A percentile compares a stretch with the other conserved stretches of the same genome.
Conservation (phyloP, 108 stramenopile genomes). For the Pseudonitzschia pungens region DNA sequence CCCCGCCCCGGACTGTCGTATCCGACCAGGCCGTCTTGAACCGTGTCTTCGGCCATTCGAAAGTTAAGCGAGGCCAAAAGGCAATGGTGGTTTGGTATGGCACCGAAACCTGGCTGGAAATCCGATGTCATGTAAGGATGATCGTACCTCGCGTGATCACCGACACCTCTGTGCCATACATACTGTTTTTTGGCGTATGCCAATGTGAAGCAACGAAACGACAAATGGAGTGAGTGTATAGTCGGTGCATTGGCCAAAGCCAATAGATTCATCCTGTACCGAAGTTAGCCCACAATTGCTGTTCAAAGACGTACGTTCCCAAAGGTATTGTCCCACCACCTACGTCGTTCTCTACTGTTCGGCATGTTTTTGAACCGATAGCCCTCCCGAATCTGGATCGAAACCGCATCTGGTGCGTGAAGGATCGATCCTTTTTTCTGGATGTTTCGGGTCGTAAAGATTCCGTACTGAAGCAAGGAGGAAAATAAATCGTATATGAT, state of each 20-base stretch:
- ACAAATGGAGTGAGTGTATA: neutral
- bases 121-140: slow-evolving; percentile 14
- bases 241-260: neutral
- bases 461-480: neutral
- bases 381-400: neutral
- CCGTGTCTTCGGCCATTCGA: slow-evolving; percentile 21
- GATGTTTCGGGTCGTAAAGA: slow-evolving; percentile 6
- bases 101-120: slow-evolving; percentile 41
- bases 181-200: neutral
- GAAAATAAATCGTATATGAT: neutral
- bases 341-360: neutral
- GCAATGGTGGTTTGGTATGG: slow-evolving; percentile 50
- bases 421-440: slow-evolving; percentile 1
- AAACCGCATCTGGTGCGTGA: slow-evolving; percentile 10
- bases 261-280: neutral
- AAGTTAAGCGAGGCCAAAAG: slow-evolving; percentile 16
- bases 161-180: neutral
- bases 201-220: neutral
- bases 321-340: slow-evolving; percentile 19
- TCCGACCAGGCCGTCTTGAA: slow-evolving; percentile 1
- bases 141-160: slow-evolving; percentile 11
- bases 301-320: neutral
- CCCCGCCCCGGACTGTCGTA: slow-evolving; percentile 33
- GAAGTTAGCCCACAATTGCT: neutral
- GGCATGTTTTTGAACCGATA: slow-evolving; percentile 13